Percentiles rank a stretch among this genome's conserved stretches.
Evolutionary conservation across 1,139 yeast genomes (phyloP).

Genomic region (Suhomyces bolitotheri): DNA sequence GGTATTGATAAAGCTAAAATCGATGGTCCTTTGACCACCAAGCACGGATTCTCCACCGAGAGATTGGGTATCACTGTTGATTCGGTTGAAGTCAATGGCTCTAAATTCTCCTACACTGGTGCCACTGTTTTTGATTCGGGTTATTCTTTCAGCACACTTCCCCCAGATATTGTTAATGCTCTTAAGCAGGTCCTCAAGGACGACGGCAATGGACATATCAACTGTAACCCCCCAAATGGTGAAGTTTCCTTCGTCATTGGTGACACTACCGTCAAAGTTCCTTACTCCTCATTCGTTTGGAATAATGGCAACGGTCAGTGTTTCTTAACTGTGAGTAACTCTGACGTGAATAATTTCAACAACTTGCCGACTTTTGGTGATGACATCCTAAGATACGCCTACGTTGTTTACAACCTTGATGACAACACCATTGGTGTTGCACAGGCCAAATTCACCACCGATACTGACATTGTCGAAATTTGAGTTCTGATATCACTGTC

Average conservation of each 20-base stretch:
- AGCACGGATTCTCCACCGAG: background rate
- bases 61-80: conserved; percentile 6
- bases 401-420: conserved; percentile 25
- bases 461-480: conserved; percentile 11
- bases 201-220: background rate
- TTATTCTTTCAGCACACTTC: conserved; percentile 2
- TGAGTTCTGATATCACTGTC: background rate
- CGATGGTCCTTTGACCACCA: conserved; percentile 18
- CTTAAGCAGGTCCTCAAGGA: background rate
- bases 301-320: background rate
- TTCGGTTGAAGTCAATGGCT: conserved; percentile 1
- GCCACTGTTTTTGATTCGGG: conserved; percentile 8
- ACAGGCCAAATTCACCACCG: conserved; percentile 17
- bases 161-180: background rate
- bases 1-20: conserved; percentile 22
- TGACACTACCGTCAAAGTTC: conserved; percentile 4
- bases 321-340: background rate
- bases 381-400: conserved; percentile 23
- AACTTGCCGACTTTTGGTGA: conserved; percentile 18
- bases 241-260: conserved; percentile 4
- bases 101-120: background rate
- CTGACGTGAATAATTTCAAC: background rate
- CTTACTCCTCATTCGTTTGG: conserved; percentile 2
- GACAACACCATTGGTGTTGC: conserved; percentile 21
- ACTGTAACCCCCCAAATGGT: conserved; percentile 5